Evolutionary conservation across 2,329 filamentous ascomycete species (phyloP), one percentile per base, ranked within the genome.

Genomic region (Coniochaeta sp.): DNA sequence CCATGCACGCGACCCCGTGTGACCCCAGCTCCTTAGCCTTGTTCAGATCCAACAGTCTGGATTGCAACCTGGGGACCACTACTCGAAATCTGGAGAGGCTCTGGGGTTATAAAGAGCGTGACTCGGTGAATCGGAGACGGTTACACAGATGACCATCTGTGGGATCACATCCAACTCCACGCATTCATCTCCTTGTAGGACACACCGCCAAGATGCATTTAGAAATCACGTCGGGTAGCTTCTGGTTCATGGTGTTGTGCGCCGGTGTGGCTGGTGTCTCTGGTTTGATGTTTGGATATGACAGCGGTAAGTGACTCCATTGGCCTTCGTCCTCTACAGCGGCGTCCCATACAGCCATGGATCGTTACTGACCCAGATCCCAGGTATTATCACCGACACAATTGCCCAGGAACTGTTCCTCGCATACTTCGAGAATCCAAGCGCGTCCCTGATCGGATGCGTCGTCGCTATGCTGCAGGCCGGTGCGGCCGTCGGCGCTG

Each of bases 201-300:
- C 19, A 26, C 47, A 33, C 47, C 47, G 17, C 31, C 47, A 54
- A 54, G 28, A 54, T 54, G 47, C 47, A 54, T 54, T 28, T 54
- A 12, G 47, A 24, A 31, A 54, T 54, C 47, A 54, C 47, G 16
- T 54, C 47, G 12, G 47, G 47, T 2, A 54, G 47, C 28, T 54
- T 54, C 47, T 56, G 52, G 52, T 56, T 56, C 28, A 56, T 56
- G 52, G 52, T 56, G 33, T n/a, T 56, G 52, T 56, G 52, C 12
- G 52, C 52, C 28, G 52, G 52, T 5, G 52, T 56, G 28, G 52
- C 52, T 22, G 52, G 52, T 34, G 52, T 56, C 14, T 56, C 52
- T 4, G 52, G 52, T 6, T 56, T 56, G 28, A 56, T 56, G 52
- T 56, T 56, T 34, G 52, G 52, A n/a, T 56, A 56, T 34, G 52